Base-by-base conservation (phyloP, 2,329 filamentous ascomycete genomes). In the Trichoderma gracile region DNA sequence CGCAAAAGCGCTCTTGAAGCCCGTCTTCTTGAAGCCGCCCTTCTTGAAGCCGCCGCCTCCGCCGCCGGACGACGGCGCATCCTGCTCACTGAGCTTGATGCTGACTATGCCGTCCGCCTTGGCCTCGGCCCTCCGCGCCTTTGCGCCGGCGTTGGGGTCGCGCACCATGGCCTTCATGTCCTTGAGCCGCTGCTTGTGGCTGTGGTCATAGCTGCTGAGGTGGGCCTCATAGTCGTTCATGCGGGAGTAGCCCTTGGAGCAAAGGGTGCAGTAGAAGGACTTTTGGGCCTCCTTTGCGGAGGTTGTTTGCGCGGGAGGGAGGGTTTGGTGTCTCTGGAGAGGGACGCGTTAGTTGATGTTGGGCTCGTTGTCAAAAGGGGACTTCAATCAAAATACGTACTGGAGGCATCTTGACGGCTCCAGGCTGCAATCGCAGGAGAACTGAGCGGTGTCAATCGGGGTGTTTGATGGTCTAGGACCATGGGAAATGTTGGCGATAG, bases 171-270 rank as follows among this genome's bases (percentile, higher is more conserved):
- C 88, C 78, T 92, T 92, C 90, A 94, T 93, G 72, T 95, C 91
- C 77, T 92, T 91, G 65, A 93, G 85, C 56, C 91, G 89, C 79
- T 96, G 93, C 76, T 93, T 93, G 78, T 99, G 95, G 71, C 91
- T 91, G 78, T 99, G 95, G 74, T 98, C 95, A 77, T 98, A 98
- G 72, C 91, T 95, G 68, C 88, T 88, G 64, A 97, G 91, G 76
- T 99, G 95, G 8, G 93, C 90, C 77, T 98, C 94, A 76, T 96
- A 97, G 76, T 98, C 94, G 74, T 96, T 94, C 84, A 96, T 94
- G 63, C 95, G 92, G 1, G 89, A 88, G 78, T 98, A 99, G 71
- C 93, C 94, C 79, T 98, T 98, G 68, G 90, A 88, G 81, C 95
- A 98, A 62, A 98, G 86, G 46, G 88, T 86, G 80, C 89, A 96